Percentiles rank a stretch among this genome's conserved stretches.
Evolutionary conservation across 257 asterid genomes (phyloP).

Genomic region (Cinchona pubescens): DNA sequence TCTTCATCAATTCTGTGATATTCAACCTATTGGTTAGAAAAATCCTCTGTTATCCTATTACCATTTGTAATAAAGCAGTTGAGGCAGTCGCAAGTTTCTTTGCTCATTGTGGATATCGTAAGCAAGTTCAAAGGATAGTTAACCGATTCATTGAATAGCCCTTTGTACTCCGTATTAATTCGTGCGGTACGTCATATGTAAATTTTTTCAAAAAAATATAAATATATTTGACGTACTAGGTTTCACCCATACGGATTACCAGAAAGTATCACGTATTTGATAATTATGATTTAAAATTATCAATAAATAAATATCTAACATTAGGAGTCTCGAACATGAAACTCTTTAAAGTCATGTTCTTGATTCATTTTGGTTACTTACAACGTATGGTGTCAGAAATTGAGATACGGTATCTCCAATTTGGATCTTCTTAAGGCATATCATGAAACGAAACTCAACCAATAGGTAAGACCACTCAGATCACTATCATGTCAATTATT

Average conservation of each 20-base stretch:
- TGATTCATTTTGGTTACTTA: background rate
- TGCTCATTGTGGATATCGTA: background rate
- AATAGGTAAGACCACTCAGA: constrained; percentile 83
- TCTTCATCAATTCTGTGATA: constrained; percentile 42
- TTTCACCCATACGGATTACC: too few species aligned
- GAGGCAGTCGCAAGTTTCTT: background rate
- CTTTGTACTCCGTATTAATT: too few species aligned
- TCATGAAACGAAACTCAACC: constrained; percentile 83
- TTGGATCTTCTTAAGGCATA: constrained; percentile 72
- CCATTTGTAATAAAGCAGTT: background rate
- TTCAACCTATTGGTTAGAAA: constrained; percentile 41
- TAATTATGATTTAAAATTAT: too few species aligned
- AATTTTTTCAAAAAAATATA: too few species aligned
- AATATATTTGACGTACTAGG: too few species aligned
- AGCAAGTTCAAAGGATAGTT: too few species aligned
- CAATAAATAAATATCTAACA: background rate
- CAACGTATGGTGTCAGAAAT: too few species aligned
- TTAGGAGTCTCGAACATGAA: background rate
- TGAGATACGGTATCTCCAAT: constrained; percentile 85
- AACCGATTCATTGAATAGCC: too few species aligned
- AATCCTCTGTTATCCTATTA: background rate
- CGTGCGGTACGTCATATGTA: too few species aligned
- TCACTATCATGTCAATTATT: constrained; percentile 79
- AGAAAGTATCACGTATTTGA: too few species aligned
- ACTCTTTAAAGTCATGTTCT: background rate